Evolutionary conservation across 495 filamentous ascomycete genomes (phyloP).

Genomic region (Xylaria venustula): DNA sequence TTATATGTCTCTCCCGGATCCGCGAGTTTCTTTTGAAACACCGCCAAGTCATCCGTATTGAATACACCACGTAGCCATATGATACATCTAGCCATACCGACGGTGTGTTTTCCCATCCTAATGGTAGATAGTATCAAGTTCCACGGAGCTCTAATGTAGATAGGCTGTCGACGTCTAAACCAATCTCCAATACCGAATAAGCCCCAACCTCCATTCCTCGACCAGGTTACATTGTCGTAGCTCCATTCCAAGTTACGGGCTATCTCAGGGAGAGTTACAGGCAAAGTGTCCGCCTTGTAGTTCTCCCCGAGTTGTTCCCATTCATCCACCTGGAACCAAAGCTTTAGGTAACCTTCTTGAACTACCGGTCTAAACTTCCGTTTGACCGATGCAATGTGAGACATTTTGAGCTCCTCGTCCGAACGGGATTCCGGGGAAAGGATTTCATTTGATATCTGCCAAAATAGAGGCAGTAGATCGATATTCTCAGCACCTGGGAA

Average conservation of each 20-base stretch:
- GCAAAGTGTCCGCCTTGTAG: too few relatives aligned
- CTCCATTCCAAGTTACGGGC: not conserved
- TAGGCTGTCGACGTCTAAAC: not conserved
- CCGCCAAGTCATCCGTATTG: not conserved
- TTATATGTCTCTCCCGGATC: not conserved
- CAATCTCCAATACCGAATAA: not conserved
- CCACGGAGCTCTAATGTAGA: not conserved
- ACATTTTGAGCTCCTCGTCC: not conserved
- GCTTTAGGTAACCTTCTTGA: not conserved
- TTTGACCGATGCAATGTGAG: not conserved
- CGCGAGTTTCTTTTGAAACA: not conserved
- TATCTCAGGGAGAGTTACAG: not conserved
- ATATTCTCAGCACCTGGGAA: not conserved
- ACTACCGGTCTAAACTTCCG: not conserved
- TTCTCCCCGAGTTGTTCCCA: too few relatives aligned
- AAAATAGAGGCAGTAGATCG: not conserved
- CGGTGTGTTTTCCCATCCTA: not conserved
- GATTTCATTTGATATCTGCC: not conserved
- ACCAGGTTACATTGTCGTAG: not conserved
- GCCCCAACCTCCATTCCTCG: too few relatives aligned
- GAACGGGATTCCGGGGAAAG: not conserved
- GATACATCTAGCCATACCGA: not conserved
- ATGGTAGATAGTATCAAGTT: not conserved
- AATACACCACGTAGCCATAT: not conserved
- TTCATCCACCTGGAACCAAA: not conserved